phyloP scores from a whole-genome alignment of 768 basidiomycete species.

The Rubroboletus pulcherrimus region DNA sequence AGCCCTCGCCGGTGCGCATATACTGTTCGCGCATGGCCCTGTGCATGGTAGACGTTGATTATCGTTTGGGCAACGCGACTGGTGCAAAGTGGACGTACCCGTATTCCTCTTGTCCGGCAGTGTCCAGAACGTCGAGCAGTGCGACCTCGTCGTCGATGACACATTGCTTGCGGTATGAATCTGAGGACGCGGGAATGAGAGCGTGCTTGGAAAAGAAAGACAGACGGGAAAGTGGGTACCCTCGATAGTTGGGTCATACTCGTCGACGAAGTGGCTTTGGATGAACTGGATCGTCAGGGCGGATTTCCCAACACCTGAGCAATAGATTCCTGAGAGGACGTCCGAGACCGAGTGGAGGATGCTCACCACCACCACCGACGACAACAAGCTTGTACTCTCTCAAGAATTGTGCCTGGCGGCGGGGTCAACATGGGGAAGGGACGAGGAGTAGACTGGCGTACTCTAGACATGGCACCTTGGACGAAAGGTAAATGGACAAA shows the following conservation, averaged over 20 bases:
- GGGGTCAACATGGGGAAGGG: neutral
- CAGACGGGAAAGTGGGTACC: slow-evolving; percentile 39
- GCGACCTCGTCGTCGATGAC: slow-evolving; percentile 99
- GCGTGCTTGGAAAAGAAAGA: neutral
- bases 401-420: slow-evolving; percentile 73
- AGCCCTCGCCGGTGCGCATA: slow-evolving; percentile 98
- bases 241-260: slow-evolving; percentile 95
- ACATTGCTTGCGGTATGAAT: slow-evolving; percentile 96
- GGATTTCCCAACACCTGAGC: slow-evolving; percentile 62
- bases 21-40: slow-evolving; percentile 99
- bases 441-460: slow-evolving; percentile 2
- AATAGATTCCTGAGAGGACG: neutral
- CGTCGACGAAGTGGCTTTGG: slow-evolving; percentile 90
- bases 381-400: slow-evolving; percentile 98
- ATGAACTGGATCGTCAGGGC: slow-evolving; percentile 98
- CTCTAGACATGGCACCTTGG: slow-evolving; percentile 30
- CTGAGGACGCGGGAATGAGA: slow-evolving; percentile 35
- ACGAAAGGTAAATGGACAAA: neutral
- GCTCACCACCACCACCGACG: slow-evolving; percentile 92
- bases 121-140: slow-evolving; percentile 93
- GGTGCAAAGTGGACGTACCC: slow-evolving; percentile 55
- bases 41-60: slow-evolving; percentile 7
- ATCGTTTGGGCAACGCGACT: slow-evolving; percentile 1
- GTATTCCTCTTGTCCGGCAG: slow-evolving; percentile 98
- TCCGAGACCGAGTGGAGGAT: slow-evolving; percentile 29